Base-by-base conservation (phyloP, 805 yeast species). In the Ogataea thermomethanolica region DNA sequence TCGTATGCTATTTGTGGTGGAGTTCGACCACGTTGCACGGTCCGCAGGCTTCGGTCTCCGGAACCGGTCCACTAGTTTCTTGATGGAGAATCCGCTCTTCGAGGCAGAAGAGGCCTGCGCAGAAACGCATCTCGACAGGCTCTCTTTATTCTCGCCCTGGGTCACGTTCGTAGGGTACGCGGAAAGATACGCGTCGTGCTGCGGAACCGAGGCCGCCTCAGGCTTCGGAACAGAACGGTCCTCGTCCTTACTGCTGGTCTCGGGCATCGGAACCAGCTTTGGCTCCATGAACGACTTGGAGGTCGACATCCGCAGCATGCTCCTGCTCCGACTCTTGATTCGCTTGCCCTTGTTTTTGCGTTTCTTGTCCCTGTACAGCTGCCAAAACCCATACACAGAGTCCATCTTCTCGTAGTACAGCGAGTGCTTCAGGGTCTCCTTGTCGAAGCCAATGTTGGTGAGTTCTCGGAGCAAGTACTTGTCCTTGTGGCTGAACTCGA, bases 361-460 rank as follows among this genome's bases (percentile, higher is more conserved):
- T 34, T 66, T 64, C 14, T 29, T 21, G 15, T 84, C 87, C 22
- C 82, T 61, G 12, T 79, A 61, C 13, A 87, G 65, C 33, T 80
- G 80, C 82, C 90, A 88, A 42, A 81, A 70, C 0, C 91, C 95
- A 10, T 84, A 77, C 11, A 84, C 64, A 0, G 87, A 68, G 59
- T 85, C 93, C 61, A 86, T 76, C 41, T 81, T 78, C 33, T 74
- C 71, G 41, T 73, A 69, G 22, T 64, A 53, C 3, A 88, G 79
- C 22, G 84, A 74, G 7, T 73, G 66, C 49, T 76, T 78, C 24
- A 89, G 63, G 1, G 70, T 61, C 10, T 78, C 82, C 2, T 73
- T 69, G 55, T 84, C 85, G 26, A 87, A 65, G n/a, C 86, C 83
- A 20, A 78, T 59, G 42, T 76, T 71, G 31, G 73, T 71, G 35